Base-by-base conservation (phyloP, 164 flowering plant genomes). In the Magnolia officinalis region DNA sequence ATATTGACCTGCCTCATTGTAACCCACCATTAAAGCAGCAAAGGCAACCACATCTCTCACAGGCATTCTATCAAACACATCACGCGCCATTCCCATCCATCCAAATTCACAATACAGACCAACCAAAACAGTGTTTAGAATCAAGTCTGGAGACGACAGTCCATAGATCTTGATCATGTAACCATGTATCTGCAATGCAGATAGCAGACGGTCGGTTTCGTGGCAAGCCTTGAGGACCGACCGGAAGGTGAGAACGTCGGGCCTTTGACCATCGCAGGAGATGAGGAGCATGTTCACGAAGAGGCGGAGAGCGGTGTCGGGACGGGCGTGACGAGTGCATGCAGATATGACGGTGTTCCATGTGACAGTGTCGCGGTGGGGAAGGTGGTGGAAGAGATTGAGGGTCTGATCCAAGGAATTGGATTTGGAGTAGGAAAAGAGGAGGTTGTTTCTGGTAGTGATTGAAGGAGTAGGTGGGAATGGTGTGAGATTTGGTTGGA, bases 321-420 rank as follows among this genome's bases (percentile, higher is more conserved):
- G 74, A n/a, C 67, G 76, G 58, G 68, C 70, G 14, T 74, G 72
- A 31, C 31, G 69, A 7, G 66, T 45, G 63, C 78, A 75, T 3
- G 78, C 74, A 10, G 80, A 66, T 23, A 81, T 71, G 64, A 78
- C 59, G 2, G 71, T 78, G 77, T 81, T 81, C 79, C 81, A 81
- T 76, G 81, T 76, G 13, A 76, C 6, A 16, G 83, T 81, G 77
- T 81, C 81, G 16, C 74, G 72, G 67, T 16, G 45, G 10, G 81
- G 76, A 49, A 81, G 75, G 31, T 73, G 79, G 9, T 59, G 67
- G 64, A 79, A 79, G 50, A 81, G 69, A n/a, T 66, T 58, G 24
- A 81, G 79, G 68, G 84, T 75, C 45, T 78, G 74, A 24, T 75
- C 74, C 18, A 81, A 63, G 75, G 77, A 13, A 37, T 75, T 78